Percentiles rank a stretch among this genome's conserved stretches.
Evolutionary conservation across 2,329 filamentous ascomycete species (phyloP).

Genomic region (Samsoniella hepiali): DNA sequence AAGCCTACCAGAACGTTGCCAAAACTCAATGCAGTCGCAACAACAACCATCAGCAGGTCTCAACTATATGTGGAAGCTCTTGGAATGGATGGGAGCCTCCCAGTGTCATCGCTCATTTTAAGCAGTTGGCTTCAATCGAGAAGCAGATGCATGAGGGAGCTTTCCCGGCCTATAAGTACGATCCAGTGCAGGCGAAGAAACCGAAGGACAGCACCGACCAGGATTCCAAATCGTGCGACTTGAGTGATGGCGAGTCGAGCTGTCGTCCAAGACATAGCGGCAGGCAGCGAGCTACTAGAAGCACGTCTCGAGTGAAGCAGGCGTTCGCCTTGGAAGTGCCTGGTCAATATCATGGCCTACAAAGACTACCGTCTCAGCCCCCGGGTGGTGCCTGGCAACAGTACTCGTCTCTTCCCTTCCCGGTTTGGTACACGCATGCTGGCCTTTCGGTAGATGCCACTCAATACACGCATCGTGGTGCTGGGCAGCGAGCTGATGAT

Average conservation of each 20-base stretch:
- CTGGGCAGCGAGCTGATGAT: not conserved
- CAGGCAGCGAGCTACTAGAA: slow-evolving; percentile 3
- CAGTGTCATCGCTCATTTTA: slow-evolving; percentile 72
- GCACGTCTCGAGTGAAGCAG: slow-evolving; percentile 7
- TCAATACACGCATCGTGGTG: not conserved
- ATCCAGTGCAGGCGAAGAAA: slow-evolving; percentile 45
- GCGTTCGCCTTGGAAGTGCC: not conserved
- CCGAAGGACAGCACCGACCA: slow-evolving; percentile 55
- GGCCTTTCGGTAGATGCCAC: not conserved
- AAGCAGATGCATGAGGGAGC: slow-evolving; percentile 79
- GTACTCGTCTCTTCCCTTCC: not conserved
- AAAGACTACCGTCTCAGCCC: not conserved
- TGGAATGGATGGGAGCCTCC: slow-evolving; percentile 74
- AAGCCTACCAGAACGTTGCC: slow-evolving; percentile 82
- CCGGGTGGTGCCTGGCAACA: not conserved
- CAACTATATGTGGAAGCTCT: slow-evolving; percentile 77
- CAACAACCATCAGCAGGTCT: slow-evolving; percentile 93
- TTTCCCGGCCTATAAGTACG: slow-evolving; percentile 92
- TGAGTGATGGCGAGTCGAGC: slow-evolving; percentile 33
- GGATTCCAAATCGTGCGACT: slow-evolving; percentile 37
- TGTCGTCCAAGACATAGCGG: slow-evolving; percentile 1
- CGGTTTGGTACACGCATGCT: not conserved
- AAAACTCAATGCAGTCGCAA: slow-evolving; percentile 79
- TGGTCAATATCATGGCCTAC: not conserved
- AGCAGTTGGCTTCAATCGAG: slow-evolving; percentile 74